Base-by-base conservation (phyloP, 1,284 basidiomycete species). In the Meira miltonrushii region DNA sequence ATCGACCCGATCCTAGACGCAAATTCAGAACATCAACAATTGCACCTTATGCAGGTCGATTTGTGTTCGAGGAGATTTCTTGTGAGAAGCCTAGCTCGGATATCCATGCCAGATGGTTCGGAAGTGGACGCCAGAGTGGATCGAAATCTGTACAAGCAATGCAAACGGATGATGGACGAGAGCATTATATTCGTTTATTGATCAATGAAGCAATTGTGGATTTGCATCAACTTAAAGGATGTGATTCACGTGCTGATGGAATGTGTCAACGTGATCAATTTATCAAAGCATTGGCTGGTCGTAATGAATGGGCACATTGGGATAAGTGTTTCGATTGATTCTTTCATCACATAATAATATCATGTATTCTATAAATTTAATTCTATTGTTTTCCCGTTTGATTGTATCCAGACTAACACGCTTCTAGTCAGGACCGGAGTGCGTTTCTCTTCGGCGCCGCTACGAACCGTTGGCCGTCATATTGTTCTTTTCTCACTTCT, bases 181-280 rank as follows among this genome's bases (percentile, higher is more conserved):
- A 43, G 12, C n/a, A 28, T 12, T 33, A 19, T 33, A 37, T 60
- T 21, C 39, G 58, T 33, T 19, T 60, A 40, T 39, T 57, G n/a
- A 43, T 72, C 38, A 72, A 72, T 47, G 71, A 76, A 44, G 74
- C 74, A 1, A 59, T 75, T 17, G 48, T 76, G 2, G 71, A 73
- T 12, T 57, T 75, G 11, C 21, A 39, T 2, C 72, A 73, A 60
- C 64, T 73, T 41, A 51, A 15, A 41, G 52, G 55, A 28, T 75
- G 73, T 55, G 54, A 55, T 17, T 12, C 15, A n/a, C 15, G 54
- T 52, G 50, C 15, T 3, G 54, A 55, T 41, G 54, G 54, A 6
- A 41, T 55, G 39, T 55, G 54, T 33, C 12, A n/a, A 12, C 17
- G 39, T 15, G 28, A 52, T 12, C 41, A 43, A 33, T 55, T 55